Conservation (phyloP, 371 early-diverging fungal genomes). For the Chytridium lagenaria region DNA sequence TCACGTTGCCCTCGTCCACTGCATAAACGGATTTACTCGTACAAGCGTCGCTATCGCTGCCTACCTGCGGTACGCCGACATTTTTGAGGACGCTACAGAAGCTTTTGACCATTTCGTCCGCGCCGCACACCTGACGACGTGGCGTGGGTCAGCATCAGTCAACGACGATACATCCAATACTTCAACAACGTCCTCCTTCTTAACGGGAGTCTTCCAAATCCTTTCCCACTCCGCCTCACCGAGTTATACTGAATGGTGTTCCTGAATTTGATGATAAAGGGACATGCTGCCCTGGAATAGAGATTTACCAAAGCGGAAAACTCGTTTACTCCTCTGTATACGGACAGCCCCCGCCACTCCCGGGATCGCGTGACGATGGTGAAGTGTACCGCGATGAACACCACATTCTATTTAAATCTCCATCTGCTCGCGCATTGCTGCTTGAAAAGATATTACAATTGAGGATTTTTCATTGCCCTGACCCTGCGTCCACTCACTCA, state of each 20-base stretch:
- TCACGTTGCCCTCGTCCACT: slow-evolving; percentile 58
- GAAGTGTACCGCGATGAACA: slow-evolving; percentile 20
- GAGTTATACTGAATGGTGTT: slow-evolving; percentile 47
- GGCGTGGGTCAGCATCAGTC: slow-evolving; percentile 46
- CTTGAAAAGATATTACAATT: slow-evolving; percentile 55
- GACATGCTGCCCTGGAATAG: slow-evolving; percentile 48
- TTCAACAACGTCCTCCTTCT: slow-evolving; percentile 55
- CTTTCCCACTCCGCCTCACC: slow-evolving; percentile 42
- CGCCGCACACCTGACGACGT: slow-evolving; percentile 44
- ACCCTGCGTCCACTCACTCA: slow-evolving; percentile 19
- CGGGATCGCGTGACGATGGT: background rate
- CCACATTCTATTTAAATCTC: slow-evolving; percentile 30
- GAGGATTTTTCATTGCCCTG: slow-evolving; percentile 49
- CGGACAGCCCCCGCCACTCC: slow-evolving; percentile 4
- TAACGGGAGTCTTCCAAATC: slow-evolving; percentile 47
- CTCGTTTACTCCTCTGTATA: slow-evolving; percentile 44
- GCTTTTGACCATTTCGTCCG: slow-evolving; percentile 56
- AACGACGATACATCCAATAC: slow-evolving; percentile 55
- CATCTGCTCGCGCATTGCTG: slow-evolving; percentile 20
- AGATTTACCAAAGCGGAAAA: slow-evolving; percentile 53
- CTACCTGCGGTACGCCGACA: slow-evolving; percentile 51
- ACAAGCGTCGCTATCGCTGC: slow-evolving; percentile 52
- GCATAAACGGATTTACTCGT: slow-evolving; percentile 55
- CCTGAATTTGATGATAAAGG: slow-evolving; percentile 49
- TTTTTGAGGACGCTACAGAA: slow-evolving; percentile 49